Base-by-base conservation (phyloP, 2,329 filamentous ascomycete species). In the Paecilomyces sp. region DNA sequence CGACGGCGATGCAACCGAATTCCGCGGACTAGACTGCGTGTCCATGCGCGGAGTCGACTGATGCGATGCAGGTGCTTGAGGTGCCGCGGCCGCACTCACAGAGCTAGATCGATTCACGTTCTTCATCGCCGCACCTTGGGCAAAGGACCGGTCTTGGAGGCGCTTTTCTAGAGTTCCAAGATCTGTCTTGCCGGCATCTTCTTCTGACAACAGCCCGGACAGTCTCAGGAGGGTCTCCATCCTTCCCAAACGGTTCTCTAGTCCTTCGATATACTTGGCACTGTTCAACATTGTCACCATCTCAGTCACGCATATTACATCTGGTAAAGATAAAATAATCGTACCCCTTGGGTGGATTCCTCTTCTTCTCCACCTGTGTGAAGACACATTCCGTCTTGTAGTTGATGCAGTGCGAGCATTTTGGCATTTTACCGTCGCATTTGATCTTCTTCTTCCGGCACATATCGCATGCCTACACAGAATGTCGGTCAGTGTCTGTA, bases 311-410 rank as follows among this genome's bases (percentile, higher is more conserved):
- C 62, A 30, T 24, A 34, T 30, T 33, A 33, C 15, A 18, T 2
- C 13, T 22, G n/a, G 25, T 28, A 28, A 28, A 18, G 18, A n/a
- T n/a, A 47, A 15, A 5, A 9, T 3, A 47, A 34, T 74, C 84
- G 65, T 83, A 96, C 92, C 94, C 93, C 82, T 97, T 99, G 1
- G 93, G 94, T 57, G 94, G 93, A 74, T 90, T 94, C 61, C 94
- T 85, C 83, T 99, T 99, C 86, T 99, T 99, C 80, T 99, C 94
- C 41, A 97, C 92, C 73, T 96, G 92, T 0, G 94, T 97, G 72
- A 97, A 97, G 67, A 96, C 85, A 75, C 93, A 99, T 68, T 96
- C 92, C 4, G 92, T 97, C 82, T 97, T 97, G 81, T 97, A 97
- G 75, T 97, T 97, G 74, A 89, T 89, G 75, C 93, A 99, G 77